Evolutionary conservation across 2,329 filamentous ascomycete genomes (phyloP).

Genomic region (Epichloe scottii): DNA sequence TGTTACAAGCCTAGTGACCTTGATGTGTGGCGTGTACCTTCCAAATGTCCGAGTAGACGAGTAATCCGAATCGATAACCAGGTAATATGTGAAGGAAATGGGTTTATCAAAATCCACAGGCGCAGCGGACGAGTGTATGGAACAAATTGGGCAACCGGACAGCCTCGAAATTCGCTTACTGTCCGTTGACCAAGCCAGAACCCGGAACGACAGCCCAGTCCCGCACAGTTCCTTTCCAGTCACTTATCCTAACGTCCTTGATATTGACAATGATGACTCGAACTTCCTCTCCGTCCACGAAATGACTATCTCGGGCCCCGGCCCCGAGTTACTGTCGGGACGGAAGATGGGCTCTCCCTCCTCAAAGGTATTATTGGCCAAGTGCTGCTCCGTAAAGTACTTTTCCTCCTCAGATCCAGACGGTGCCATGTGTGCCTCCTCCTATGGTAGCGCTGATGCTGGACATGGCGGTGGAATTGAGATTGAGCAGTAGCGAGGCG

Average conservation of each 20-base stretch:
- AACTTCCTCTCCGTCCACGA: conserved; percentile 72
- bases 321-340: conserved; percentile 24
- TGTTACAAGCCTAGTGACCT: too few relatives aligned
- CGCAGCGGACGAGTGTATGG: neutral
- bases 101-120: too few relatives aligned
- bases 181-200: conserved; percentile 28
- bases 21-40: too few relatives aligned
- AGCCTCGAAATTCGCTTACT: conserved; percentile 2
- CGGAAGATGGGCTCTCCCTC: conserved; percentile 28
- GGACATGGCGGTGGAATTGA: conserved; percentile 80
- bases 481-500: conserved; percentile 71
- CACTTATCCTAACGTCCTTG: conserved; percentile 73
- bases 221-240: conserved; percentile 87
- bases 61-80: too few relatives aligned
- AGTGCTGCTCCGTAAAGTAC: conserved; percentile 71
- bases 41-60: too few relatives aligned
- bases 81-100: too few relatives aligned
- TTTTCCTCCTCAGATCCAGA: conserved; percentile 67
- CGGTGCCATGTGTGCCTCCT: conserved; percentile 61
- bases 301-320: conserved; percentile 48
- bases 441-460: conserved; percentile 91
- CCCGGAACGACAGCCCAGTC: conserved; percentile 51
- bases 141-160: neutral
- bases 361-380: conserved; percentile 86
- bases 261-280: conserved; percentile 79